Conservation (phyloP, 1,284 basidiomycete genomes). For the Apiotrichum veenhuisii region DNA sequence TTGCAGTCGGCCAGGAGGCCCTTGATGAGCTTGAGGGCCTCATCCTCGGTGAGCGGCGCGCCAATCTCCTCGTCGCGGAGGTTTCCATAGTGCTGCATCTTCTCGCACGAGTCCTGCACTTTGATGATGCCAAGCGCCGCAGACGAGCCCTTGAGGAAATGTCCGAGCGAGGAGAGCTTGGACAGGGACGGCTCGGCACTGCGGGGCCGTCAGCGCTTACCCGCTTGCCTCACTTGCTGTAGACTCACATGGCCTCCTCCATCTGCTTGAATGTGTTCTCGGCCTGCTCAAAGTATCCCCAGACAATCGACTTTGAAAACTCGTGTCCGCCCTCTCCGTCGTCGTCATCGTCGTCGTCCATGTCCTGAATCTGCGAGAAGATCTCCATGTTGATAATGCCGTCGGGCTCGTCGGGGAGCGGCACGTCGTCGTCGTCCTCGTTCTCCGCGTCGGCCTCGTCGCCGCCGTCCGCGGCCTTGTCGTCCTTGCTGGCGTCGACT, state of each 20-base stretch:
- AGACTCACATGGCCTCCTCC: slow-evolving; percentile 70
- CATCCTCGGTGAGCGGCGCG: slow-evolving; percentile 54
- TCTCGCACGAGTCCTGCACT: slow-evolving; percentile 78
- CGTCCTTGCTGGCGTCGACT: background rate
- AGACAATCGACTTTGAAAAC: slow-evolving; percentile 73
- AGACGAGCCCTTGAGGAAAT: slow-evolving; percentile 92
- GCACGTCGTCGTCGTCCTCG: background rate
- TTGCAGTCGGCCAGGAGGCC: slow-evolving; percentile 57
- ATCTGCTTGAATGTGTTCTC: slow-evolving; percentile 70
- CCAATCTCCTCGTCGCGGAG: slow-evolving; percentile 50
- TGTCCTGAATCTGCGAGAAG: slow-evolving; percentile 79
- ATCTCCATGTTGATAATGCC: slow-evolving; percentile 69
- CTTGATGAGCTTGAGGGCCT: slow-evolving; percentile 64
- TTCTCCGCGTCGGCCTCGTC: background rate
- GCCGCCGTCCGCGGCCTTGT: background rate
- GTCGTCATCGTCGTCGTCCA: slow-evolving; percentile 71
- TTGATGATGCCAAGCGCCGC: slow-evolving; percentile 78
- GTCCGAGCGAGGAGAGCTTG: slow-evolving; percentile 71
- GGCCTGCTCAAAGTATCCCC: slow-evolving; percentile 76
- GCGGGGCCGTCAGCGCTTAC: background rate
- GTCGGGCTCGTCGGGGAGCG: slow-evolving; percentile 23
- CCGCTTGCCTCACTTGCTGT: no score
- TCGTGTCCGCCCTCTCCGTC: slow-evolving; percentile 54
- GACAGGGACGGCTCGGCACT: slow-evolving; percentile 20
- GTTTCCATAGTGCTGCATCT: slow-evolving; percentile 80